Conservation (phyloP, 805 yeast species). For the Naumovozyma baii region DNA sequence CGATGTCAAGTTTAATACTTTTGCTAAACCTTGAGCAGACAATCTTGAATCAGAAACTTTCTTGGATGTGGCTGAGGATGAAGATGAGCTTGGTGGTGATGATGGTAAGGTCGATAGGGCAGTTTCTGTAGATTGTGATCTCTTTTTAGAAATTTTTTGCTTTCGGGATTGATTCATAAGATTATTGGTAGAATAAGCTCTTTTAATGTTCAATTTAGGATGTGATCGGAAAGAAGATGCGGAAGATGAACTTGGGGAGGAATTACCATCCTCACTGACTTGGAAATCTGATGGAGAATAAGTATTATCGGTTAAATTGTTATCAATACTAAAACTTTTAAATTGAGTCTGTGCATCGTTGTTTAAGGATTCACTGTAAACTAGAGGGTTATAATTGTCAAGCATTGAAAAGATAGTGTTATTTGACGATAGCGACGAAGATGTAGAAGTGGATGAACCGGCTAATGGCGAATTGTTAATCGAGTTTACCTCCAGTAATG, state of each 20-base stretch:
- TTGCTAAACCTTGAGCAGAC: constrained; percentile 47
- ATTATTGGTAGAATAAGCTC: background rate
- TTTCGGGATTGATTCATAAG: background rate
- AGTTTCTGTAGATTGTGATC: background rate
- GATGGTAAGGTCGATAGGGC: no score
- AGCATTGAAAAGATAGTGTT: background rate
- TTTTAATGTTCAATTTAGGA: background rate
- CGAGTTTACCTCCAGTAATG: background rate
- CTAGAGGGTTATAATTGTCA: constrained; percentile 1
- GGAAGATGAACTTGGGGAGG: no score
- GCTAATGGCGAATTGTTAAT: background rate
- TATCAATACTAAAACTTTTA: background rate
- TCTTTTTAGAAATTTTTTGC: background rate
- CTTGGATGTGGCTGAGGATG: constrained; percentile 3
- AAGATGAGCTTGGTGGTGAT: no score
- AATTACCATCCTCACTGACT: no score
- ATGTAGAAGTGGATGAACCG: background rate
- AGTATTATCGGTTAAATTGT: background rate
- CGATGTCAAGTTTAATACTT: constrained; percentile 40
- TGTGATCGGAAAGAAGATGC: background rate
- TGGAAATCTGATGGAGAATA: background rate
- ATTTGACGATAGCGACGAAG: constrained; percentile 2
- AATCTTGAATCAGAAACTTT: constrained; percentile 43
- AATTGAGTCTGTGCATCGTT: background rate
- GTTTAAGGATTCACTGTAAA: constrained; percentile 1